Evolutionary conservation across 495 filamentous ascomycete species (phyloP).

Genomic region (Penicillium pancosmium): DNA sequence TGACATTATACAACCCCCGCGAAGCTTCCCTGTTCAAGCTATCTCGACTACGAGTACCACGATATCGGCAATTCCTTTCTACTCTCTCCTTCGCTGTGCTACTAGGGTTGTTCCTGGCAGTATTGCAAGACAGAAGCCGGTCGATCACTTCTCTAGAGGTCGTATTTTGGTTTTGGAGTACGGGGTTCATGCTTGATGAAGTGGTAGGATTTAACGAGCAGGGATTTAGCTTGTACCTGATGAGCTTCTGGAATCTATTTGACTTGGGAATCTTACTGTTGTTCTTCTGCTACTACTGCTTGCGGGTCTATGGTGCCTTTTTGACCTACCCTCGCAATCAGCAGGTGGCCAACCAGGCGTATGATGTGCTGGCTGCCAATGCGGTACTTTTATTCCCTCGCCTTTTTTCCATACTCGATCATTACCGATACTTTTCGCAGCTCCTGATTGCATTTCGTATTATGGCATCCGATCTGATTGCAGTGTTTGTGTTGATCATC

Average conservation of each 20-base stretch:
- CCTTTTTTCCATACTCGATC: slow-evolving; percentile 88
- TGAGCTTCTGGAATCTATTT: slow-evolving; percentile 97
- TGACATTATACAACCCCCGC: slow-evolving; percentile 85
- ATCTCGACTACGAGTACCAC: slow-evolving; percentile 82
- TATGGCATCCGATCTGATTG: slow-evolving; percentile 86
- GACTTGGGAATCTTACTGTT: slow-evolving; percentile 87
- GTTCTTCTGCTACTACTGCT: slow-evolving; percentile 82
- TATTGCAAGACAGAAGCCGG: slow-evolving; percentile 67
- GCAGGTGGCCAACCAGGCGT: slow-evolving; percentile 74
- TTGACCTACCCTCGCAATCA: slow-evolving; percentile 66
- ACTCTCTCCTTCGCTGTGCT: slow-evolving; percentile 81
- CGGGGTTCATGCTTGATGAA: slow-evolving; percentile 96
- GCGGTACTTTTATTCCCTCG: slow-evolving; percentile 88
- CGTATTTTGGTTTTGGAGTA: slow-evolving; percentile 95
- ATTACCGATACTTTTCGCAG: slow-evolving; percentile 93
- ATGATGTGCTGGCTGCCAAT: slow-evolving; percentile 86
- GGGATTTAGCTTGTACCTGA: slow-evolving; percentile 90
- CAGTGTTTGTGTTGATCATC: slow-evolving; percentile 78
- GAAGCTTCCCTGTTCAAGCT: slow-evolving; percentile 90
- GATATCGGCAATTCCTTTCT: slow-evolving; percentile 86
- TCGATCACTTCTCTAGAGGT: slow-evolving; percentile 80
- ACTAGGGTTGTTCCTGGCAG: slow-evolving; percentile 79
- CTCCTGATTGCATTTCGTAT: slow-evolving; percentile 89
- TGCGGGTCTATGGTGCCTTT: slow-evolving; percentile 83
- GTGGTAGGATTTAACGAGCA: slow-evolving; percentile 91